These are phyloP conservation scores for Lactarius vividus DNA, from an alignment of 768 basidiomycete species.

Conservation along the genomic window DNA sequence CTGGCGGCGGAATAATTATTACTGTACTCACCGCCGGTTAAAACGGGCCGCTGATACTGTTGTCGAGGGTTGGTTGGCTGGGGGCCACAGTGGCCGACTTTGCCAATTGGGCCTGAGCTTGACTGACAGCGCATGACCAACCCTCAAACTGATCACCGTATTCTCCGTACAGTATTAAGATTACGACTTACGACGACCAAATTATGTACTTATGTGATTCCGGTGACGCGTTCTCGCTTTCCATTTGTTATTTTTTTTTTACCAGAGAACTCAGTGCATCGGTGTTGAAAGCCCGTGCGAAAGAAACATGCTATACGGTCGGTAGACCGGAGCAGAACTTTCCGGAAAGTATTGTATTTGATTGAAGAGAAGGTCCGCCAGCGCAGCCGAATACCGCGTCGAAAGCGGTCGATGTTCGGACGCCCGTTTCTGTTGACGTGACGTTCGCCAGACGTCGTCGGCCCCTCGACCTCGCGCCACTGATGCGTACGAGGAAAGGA, in stretches of 20 bases:
- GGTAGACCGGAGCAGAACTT: not conserved
- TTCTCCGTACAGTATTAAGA: not conserved
- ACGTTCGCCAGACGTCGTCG: conserved; percentile 9
- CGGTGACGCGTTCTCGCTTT: not conserved
- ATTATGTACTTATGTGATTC: not conserved
- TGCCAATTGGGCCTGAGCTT: not conserved
- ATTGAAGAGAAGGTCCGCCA: conserved; percentile 4
- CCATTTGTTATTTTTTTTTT: not conserved
- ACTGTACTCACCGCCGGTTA: not conserved
- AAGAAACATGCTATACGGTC: conserved; percentile 12
- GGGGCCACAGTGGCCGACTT: too few species aligned
- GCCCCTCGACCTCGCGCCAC: conserved; percentile 2
- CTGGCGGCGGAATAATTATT: too few species aligned
- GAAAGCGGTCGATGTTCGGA: conserved; percentile 20
- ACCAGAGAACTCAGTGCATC: not conserved
- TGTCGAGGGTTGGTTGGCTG: not conserved
- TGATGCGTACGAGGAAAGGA: conserved; percentile 1
- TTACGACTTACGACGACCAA: not conserved
- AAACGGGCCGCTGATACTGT: not conserved
- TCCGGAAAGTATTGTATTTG: not conserved
- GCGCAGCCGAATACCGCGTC: conserved; percentile 21
- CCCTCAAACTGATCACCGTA: not conserved
- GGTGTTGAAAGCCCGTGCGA: conserved; percentile 13
- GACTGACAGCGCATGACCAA: not conserved
- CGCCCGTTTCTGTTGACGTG: conserved; percentile 7